These are phyloP conservation scores for Coprinopsis marcescibilis DNA, from an alignment of 768 basidiomycete genomes.

Conservation along the genomic window DNA sequence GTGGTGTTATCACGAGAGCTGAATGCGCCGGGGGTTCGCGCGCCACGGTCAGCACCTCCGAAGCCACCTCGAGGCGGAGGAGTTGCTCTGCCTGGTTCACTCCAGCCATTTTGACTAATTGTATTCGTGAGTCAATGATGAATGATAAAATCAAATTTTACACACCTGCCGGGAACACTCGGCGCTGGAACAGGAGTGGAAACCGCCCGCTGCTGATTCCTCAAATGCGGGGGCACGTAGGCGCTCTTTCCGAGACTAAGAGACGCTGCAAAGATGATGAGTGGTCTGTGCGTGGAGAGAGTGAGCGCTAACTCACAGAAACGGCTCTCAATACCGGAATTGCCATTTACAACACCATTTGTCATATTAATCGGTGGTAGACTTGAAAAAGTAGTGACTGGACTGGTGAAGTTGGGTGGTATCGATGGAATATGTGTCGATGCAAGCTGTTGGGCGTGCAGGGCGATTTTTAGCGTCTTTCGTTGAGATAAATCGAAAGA, in stretches of 20 bases:
- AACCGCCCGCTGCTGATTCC: slow-evolving; percentile 81
- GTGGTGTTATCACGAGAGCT: slow-evolving; percentile 8
- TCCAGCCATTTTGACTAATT: slow-evolving; percentile 57
- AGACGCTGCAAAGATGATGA: slow-evolving; percentile 43
- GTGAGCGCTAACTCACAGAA: slow-evolving; percentile 48
- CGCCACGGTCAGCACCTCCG: slow-evolving; percentile 35
- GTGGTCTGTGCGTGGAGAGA: slow-evolving; percentile 9
- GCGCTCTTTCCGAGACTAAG: slow-evolving; percentile 75
- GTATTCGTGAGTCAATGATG: slow-evolving; percentile 12
- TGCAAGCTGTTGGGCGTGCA: slow-evolving; percentile 7
- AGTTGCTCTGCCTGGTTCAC: slow-evolving; percentile 63
- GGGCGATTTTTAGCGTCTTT: slow-evolving; percentile 21
- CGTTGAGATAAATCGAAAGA: slow-evolving; percentile 11
- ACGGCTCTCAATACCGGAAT: slow-evolving; percentile 64
- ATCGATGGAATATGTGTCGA: slow-evolving; percentile 3
- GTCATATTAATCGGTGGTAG: slow-evolving; percentile 58
- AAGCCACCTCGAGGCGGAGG: slow-evolving; percentile 47
- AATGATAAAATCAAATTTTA: slow-evolving; percentile 13
- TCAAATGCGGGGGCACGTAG: slow-evolving; percentile 87
- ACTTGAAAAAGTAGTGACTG: slow-evolving; percentile 18
- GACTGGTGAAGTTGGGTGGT: slow-evolving; percentile 12
- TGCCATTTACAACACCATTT: slow-evolving; percentile 86
- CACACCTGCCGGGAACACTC: slow-evolving; percentile 50
- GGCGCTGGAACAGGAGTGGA: slow-evolving; percentile 60
- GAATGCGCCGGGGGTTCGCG: slow-evolving; percentile 28